Evolutionary conservation across 805 yeast species (phyloP).

Genomic region (Metschnikowia orientalis): DNA sequence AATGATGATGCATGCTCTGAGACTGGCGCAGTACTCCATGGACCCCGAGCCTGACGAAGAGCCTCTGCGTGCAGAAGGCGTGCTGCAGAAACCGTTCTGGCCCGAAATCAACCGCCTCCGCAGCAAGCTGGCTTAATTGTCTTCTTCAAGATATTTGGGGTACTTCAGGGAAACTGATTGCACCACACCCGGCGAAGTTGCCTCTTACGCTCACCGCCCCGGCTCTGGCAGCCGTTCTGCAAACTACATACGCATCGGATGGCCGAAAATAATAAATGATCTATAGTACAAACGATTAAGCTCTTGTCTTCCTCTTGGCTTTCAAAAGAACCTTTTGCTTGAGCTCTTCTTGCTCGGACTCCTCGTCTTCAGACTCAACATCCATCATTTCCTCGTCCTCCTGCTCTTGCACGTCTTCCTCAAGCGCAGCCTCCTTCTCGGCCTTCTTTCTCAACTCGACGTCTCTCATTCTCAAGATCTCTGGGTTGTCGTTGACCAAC

Average conservation of each 20-base stretch:
- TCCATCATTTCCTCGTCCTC: conserved; percentile 34
- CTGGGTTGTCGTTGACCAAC: conserved; percentile 85
- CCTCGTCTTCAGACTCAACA: conserved; percentile 42
- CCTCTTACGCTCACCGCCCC: too few relatives aligned
- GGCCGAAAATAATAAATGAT: too few relatives aligned
- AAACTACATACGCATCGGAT: too few relatives aligned
- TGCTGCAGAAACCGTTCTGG: conserved; percentile 17
- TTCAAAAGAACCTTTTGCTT: conserved; percentile 58
- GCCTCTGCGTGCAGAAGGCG: background rate
- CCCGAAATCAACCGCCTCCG: conserved; percentile 8
- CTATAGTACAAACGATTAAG: conserved; percentile 10
- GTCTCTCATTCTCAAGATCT: conserved; percentile 85
- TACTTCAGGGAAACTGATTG: too few relatives aligned
- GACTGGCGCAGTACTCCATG: conserved; percentile 4
- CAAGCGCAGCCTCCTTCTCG: conserved; percentile 52
- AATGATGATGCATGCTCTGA: conserved; percentile 31
- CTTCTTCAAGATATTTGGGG: too few relatives aligned
- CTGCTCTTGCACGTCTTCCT: conserved; percentile 31
- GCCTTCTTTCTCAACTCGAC: conserved; percentile 79
- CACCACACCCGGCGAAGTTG: too few relatives aligned
- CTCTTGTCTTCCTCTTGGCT: conserved; percentile 49
- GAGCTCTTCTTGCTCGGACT: conserved; percentile 42
- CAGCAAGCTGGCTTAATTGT: too few relatives aligned
- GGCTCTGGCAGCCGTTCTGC: too few relatives aligned
- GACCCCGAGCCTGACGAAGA: conserved; percentile 1